Percentiles rank a stretch among this genome's conserved stretches.
Conservation (phyloP, 129 eudicot genomes). For the Arctium minus region DNA sequence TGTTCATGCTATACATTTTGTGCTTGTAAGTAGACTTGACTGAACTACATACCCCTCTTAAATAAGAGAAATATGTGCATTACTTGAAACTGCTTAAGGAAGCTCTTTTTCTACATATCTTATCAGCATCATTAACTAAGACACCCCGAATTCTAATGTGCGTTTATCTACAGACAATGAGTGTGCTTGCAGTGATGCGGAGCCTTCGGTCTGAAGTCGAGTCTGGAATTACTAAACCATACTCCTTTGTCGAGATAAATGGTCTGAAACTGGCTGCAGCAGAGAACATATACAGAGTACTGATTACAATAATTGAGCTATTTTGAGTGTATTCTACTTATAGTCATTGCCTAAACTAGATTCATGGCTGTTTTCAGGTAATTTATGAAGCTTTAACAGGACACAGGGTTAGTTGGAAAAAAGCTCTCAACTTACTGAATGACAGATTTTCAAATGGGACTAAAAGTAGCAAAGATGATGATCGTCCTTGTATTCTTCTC, state of each 20-base stretch:
- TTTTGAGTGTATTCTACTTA: neutral
- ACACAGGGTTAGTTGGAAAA: constrained; percentile 90
- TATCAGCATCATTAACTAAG: neutral
- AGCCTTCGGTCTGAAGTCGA: constrained; percentile 80
- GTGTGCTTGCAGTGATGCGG: constrained; percentile 90
- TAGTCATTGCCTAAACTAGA: neutral
- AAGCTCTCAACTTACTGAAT: constrained; percentile 81
- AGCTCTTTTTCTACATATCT: neutral
- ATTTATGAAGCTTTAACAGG: constrained; percentile 93
- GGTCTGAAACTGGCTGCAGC: constrained; percentile 89
- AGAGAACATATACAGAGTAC: constrained; percentile 85
- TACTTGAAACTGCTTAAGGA: neutral
- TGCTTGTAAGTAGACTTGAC: neutral
- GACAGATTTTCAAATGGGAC: constrained; percentile 76
- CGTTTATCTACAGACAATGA: constrained; percentile 83
- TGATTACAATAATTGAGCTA: neutral
- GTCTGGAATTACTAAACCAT: constrained; percentile 73
- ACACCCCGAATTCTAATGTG: neutral
- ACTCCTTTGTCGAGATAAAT: constrained; percentile 89
- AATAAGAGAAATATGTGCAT: neutral
- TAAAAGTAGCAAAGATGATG: constrained; percentile 58
- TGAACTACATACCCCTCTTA: neutral
- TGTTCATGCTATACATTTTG: neutral
- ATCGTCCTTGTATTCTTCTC: constrained; percentile 86
- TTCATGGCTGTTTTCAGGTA: constrained; percentile 50